A percentile compares a stretch with the other conserved stretches of the same genome.
Conservation (phyloP, 306 rosid species). For the Lagenaria siceraria region DNA sequence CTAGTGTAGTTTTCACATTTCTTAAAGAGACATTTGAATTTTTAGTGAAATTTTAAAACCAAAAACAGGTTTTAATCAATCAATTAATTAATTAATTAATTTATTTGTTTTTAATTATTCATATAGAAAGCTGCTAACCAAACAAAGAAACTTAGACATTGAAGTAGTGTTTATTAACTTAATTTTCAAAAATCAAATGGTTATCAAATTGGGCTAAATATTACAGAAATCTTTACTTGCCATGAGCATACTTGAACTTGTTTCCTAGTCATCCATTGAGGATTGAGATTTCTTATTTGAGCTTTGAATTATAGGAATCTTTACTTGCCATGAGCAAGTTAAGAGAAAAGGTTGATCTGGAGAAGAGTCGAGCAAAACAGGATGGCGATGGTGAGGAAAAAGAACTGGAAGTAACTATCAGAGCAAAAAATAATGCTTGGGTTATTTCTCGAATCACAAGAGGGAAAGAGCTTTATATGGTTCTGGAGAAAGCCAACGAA, state of each 20-base stretch:
- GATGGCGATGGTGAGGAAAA: slow-evolving; percentile 39
- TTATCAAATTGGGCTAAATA: neutral
- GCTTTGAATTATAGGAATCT: slow-evolving; percentile 51
- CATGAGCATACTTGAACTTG: slow-evolving; percentile 18
- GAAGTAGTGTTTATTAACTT: no score
- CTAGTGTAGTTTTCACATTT: neutral
- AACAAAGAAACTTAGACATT: no score
- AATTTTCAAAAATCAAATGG: no score
- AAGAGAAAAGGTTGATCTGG: slow-evolving; percentile 84
- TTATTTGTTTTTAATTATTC: no score
- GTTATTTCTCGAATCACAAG: slow-evolving; percentile 71
- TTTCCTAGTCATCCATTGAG: neutral
- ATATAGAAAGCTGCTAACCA: neutral
- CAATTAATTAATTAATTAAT: no score
- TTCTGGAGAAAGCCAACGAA: slow-evolving; percentile 86
- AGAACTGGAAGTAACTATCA: slow-evolving; percentile 73
- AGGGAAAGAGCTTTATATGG: slow-evolving; percentile 92
- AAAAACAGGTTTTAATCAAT: no score
- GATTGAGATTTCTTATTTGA: neutral
- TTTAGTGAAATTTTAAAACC: no score
- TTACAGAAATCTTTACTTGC: slow-evolving; percentile 69
- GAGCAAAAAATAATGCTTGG: slow-evolving; percentile 94
- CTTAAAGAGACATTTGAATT: neutral
- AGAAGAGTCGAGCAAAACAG: slow-evolving; percentile 49
- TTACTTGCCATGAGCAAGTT: slow-evolving; percentile 75